Percentiles rank a stretch among this genome's conserved stretches.
These are phyloP conservation scores for Botrytis galanthina DNA, from an alignment of 2,329 filamentous ascomycete species.

Conservation along the genomic window DNA sequence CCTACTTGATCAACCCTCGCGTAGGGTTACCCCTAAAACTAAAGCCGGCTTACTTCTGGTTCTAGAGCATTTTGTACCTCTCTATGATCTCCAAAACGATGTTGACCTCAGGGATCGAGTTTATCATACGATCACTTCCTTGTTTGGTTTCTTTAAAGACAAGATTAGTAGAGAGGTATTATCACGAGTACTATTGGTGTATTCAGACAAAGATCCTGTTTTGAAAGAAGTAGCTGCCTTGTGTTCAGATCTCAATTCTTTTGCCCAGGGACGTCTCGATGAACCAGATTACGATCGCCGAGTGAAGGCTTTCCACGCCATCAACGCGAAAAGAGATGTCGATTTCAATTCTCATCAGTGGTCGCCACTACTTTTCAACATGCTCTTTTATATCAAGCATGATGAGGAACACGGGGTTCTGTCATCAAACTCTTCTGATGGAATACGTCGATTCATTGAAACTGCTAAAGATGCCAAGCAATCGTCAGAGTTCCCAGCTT, in stretches of 20 bases:
- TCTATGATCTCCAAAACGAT: slow-evolving; percentile 57
- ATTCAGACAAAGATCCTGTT: slow-evolving; percentile 62
- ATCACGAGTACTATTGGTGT: slow-evolving; percentile 68
- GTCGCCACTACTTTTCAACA: slow-evolving; percentile 83
- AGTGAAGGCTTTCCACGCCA: slow-evolving; percentile 69
- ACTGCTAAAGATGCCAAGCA: slow-evolving; percentile 49
- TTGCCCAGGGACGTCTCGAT: slow-evolving; percentile 68
- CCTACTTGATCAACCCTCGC: slow-evolving; percentile 79
- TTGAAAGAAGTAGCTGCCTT: slow-evolving; percentile 64
- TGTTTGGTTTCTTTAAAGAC: slow-evolving; percentile 91
- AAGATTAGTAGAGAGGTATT: slow-evolving; percentile 71
- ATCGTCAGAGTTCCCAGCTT: slow-evolving; percentile 46
- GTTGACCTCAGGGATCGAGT: slow-evolving; percentile 60
- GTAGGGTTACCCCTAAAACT: slow-evolving; percentile 75
- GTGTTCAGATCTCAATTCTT: slow-evolving; percentile 79
- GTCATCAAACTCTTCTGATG: slow-evolving; percentile 74
- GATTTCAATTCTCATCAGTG: slow-evolving; percentile 71
- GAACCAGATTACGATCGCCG: slow-evolving; percentile 86
- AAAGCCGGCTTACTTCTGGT: slow-evolving; percentile 80
- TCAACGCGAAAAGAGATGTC: slow-evolving; percentile 62
- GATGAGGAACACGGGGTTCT: slow-evolving; percentile 87
- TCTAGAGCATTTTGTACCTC: slow-evolving; percentile 74
- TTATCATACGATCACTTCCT: slow-evolving; percentile 70
- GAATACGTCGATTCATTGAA: slow-evolving; percentile 74
- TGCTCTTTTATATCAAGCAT: slow-evolving; percentile 81